phyloP scores from a whole-genome alignment of 2,329 filamentous ascomycete species.

The Tolypocladium ophioglossoides region DNA sequence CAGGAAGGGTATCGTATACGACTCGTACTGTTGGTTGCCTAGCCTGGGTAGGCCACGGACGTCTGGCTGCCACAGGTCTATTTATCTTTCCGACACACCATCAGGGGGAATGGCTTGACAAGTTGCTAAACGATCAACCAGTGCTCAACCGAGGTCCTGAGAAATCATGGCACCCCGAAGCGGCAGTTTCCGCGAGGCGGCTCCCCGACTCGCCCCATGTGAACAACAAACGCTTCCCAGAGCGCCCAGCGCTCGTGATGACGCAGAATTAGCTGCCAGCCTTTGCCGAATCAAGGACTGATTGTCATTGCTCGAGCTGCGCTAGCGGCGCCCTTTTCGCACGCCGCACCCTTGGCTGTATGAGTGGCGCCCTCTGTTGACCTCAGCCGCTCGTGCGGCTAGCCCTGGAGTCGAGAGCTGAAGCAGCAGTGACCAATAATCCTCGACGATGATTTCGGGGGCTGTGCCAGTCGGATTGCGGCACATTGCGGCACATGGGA shows the following conservation, averaged over 20 bases:
- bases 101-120: background rate
- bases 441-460: background rate
- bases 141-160: no score
- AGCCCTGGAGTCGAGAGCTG: background rate
- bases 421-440: background rate
- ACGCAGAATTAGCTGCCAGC: background rate
- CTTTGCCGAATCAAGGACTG: background rate
- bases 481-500: background rate
- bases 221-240: background rate
- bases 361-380: background rate
- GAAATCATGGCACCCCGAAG: background rate
- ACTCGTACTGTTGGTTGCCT: background rate
- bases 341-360: background rate
- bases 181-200: background rate
- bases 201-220: background rate
- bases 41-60: background rate
- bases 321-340: background rate
- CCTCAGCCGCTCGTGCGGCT: background rate
- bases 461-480: background rate
- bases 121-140: background rate
- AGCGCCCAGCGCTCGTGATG: background rate
- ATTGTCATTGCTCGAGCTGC: background rate
- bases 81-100: background rate
- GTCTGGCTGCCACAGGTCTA: background rate
- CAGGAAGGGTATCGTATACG: background rate